Evolutionary conservation across 2,329 filamentous ascomycete genomes (phyloP), one percentile per base, ranked within the genome.

Genomic region (Microdochium paspali): DNA sequence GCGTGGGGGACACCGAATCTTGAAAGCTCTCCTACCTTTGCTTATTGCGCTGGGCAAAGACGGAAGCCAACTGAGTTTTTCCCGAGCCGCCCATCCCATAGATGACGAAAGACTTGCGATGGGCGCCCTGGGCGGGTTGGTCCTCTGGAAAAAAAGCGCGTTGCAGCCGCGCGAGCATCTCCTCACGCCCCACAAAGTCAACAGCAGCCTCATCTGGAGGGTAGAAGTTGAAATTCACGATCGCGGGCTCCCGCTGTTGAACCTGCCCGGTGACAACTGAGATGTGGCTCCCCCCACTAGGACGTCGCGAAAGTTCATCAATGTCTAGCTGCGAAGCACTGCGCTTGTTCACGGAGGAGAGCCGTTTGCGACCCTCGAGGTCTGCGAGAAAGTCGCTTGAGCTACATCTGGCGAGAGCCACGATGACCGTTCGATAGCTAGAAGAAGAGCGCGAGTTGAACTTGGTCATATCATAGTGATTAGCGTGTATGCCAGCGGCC

Each of bases 31-130:
- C 46, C 10, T 44, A 51, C 51, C 15, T 44, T 31, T 51, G 35
- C 44, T 48, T 51, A 44, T 53, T 55, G 18, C 52, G 47, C 40
- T 54, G 48, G 12, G 47, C 51, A 51, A 54, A 54, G 31, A 50
- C 56, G 10, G 47, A 48, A 39, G 49, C 56, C 26, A 61, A 49
- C 24, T 63, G 53, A 1, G 58, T 63, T 46, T 63, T 63, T 4
- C 60, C 60, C 31, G 56, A 54, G 3, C 60, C 61, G n/a, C 59
- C 59, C 28, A 62, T 47, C 12, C 59, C 59, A 48, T 54, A 55
- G 5, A 62, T 24, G 15, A 56, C 48, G 30, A 57, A 53, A 25
- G 49, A 44, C 28, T 53, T 55, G 26, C 50, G 50, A 35, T 5
- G 18, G 15, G 10, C 31, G 3, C 31, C 45, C 21, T 24, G 35